A percentile compares a stretch with the other conserved stretches of the same genome.
These are phyloP conservation scores for Paraphoma chrysanthemicola DNA, from an alignment of 2,329 filamentous ascomycete species.

Conservation along the genomic window DNA sequence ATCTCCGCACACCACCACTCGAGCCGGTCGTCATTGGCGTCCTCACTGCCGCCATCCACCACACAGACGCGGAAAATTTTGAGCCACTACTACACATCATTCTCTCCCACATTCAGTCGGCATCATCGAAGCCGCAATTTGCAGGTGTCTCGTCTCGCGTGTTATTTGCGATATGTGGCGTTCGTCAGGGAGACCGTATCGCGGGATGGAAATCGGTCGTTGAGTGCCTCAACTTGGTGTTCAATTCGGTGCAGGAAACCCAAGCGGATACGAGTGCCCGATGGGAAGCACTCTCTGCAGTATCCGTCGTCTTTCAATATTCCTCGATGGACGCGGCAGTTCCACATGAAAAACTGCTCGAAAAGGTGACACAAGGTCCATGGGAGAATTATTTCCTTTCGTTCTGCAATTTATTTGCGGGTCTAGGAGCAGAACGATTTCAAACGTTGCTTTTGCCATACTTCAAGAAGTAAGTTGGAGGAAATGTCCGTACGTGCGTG, in stretches of 20 bases:
- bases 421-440: slow-evolving; percentile 77
- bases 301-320: slow-evolving; percentile 73
- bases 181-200: slow-evolving; percentile 81
- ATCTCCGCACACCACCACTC: slow-evolving; percentile 57
- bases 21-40: slow-evolving; percentile 75
- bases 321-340: slow-evolving; percentile 82
- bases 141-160: slow-evolving; percentile 52
- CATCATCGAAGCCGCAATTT: slow-evolving; percentile 54
- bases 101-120: slow-evolving; percentile 33
- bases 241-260: slow-evolving; percentile 44
- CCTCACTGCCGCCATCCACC: slow-evolving; percentile 81
- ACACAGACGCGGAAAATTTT: slow-evolving; percentile 78
- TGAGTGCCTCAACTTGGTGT: slow-evolving; percentile 44
- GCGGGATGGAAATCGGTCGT: slow-evolving; percentile 73
- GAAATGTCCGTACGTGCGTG: not conserved
- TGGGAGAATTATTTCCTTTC: slow-evolving; percentile 78
- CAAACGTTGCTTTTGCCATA: slow-evolving; percentile 77
- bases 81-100: slow-evolving; percentile 70
- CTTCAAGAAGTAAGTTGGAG: slow-evolving; percentile 72
- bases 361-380: slow-evolving; percentile 68
- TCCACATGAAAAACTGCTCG: slow-evolving; percentile 70
- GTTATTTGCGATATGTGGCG: slow-evolving; percentile 74
- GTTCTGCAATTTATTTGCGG: slow-evolving; percentile 83
- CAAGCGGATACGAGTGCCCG: slow-evolving; percentile 17
- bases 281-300: slow-evolving; percentile 52